Conservation (phyloP, 345 rosid genomes). For the Lepidium africanum region DNA sequence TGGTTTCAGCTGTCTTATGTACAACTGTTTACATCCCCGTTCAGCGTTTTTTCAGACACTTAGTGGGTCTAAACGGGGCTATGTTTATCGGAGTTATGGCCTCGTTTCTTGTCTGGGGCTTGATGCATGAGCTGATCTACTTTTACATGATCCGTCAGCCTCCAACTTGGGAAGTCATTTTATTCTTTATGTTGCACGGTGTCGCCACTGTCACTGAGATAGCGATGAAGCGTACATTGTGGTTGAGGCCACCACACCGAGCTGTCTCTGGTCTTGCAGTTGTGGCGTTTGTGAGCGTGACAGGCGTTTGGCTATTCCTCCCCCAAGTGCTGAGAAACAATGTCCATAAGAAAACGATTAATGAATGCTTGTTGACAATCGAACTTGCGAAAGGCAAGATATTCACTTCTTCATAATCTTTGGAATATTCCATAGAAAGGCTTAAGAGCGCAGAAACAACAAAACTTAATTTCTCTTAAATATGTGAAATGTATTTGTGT, state of each 20-base stretch:
- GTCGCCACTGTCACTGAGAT: constrained; percentile 41
- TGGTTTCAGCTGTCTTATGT: constrained; percentile 48
- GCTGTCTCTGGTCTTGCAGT: constrained; percentile 33
- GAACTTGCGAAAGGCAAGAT: constrained; percentile 15
- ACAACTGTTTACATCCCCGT: constrained; percentile 45
- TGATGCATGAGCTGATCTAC: constrained; percentile 62
- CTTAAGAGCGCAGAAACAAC: not conserved
- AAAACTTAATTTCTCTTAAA: not conserved
- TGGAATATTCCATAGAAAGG: not conserved
- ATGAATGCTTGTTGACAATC: constrained; percentile 25
- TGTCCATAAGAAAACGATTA: constrained; percentile 29
- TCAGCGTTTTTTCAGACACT: constrained; percentile 5
- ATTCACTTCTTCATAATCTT: not conserved
- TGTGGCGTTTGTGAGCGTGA: constrained; percentile 33
- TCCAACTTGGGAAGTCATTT: constrained; percentile 78
- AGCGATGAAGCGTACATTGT: constrained; percentile 28
- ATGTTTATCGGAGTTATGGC: constrained; percentile 30
- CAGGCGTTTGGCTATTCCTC: constrained; percentile 44
- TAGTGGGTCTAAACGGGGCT: constrained; percentile 30
- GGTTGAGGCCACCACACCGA: constrained; percentile 25
- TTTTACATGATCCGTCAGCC: constrained; percentile 32
- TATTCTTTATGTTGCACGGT: constrained; percentile 58
- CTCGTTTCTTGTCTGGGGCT: constrained; percentile 52
- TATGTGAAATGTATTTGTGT: not conserved
- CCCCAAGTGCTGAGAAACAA: constrained; percentile 43